Conservation (phyloP, 2,329 filamentous ascomycete genomes). For the Cyphellophora europaea region DNA sequence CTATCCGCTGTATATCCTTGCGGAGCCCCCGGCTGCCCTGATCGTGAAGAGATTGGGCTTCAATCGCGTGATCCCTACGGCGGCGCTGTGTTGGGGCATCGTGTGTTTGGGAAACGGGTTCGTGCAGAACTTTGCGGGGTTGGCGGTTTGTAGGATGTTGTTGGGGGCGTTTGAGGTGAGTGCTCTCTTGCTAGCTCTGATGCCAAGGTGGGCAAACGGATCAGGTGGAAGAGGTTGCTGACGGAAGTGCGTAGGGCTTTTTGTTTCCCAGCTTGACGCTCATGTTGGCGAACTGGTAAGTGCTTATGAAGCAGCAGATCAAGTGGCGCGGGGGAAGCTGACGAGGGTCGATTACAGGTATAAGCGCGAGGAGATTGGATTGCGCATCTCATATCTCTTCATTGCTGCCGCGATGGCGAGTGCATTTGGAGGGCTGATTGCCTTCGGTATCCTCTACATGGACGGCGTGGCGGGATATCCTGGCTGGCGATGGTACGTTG, state of each 20-base stretch:
- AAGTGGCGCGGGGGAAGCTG: too few species aligned
- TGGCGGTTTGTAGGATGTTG: constrained; percentile 46
- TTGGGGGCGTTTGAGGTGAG: constrained; percentile 53
- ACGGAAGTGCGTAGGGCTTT: too few species aligned
- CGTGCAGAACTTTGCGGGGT: constrained; percentile 38
- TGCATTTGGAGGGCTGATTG: constrained; percentile 30
- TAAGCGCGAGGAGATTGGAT: constrained; percentile 35
- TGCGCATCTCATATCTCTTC: constrained; percentile 47
- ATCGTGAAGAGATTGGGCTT: constrained; percentile 39
- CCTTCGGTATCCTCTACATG: constrained; percentile 12
- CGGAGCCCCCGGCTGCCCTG: constrained; percentile 39
- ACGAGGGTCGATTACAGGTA: too few species aligned
- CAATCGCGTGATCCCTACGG: constrained; percentile 40
- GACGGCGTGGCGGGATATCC: constrained; percentile 10
- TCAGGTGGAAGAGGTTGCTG: too few species aligned
- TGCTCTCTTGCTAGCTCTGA: too few species aligned
- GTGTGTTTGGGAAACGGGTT: constrained; percentile 44
- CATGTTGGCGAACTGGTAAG: constrained; percentile 33
- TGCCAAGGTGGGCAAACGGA: too few species aligned
- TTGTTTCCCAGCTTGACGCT: constrained; percentile 31
- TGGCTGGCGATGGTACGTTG: constrained; percentile 12
- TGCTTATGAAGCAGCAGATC: too few species aligned
- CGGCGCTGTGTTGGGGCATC: constrained; percentile 43
- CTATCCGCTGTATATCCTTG: constrained; percentile 40
- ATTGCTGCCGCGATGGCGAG: constrained; percentile 29